Base-by-base conservation (phyloP, 2,329 filamentous ascomycete species). In the Neonectria sp. region DNA sequence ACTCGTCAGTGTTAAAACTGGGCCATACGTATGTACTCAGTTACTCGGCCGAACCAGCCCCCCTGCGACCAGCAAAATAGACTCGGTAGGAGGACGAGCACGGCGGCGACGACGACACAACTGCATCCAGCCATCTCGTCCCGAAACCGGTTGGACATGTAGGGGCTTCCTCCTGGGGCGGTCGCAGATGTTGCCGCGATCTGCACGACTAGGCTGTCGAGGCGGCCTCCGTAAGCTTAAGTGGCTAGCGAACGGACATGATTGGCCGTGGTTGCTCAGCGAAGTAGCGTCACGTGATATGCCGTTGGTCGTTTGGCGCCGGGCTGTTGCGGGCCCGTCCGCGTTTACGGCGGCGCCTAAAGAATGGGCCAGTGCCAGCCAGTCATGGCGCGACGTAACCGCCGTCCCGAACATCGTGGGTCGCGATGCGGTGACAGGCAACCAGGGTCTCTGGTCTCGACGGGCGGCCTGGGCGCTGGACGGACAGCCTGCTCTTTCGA, bases 341-440 rank as follows among this genome's bases (percentile, higher is more conserved):
- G 63, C 63, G 57, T 51, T 40, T 62, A 66, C 13, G 21, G 55
- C 27, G 59, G 69, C 72, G 72, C 60, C 63, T 73, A 69, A 55
- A 35, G 5, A 43, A 49, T 25, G 53, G 58, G 59, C 55, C 46
- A 65, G 64, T 70, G 49, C 45, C 64, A 71, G 70, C 73, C 73
- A 75, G 60, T 75, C 72, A 75, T 59, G 37, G 62, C 63, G 63
- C 67, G 48, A 64, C 68, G 63, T 74, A 75, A 70, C 72, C 73
- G 73, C 73, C 64, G 69, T 55, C 58, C 55, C 69, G 60, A 72
- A 71, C 71, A 63, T 68, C 64, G 58, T 69, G 68, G 64, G 52
- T 56, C 29, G 24, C 40, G 59, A 46, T 61, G 59, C 59, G 59
- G 59, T 53, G 45, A 45, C 51, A 29, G 56, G 37, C 37, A 40